phyloP scores from a whole-genome alignment of 164 flowering plant genomes.

The Houttuynia cordata region DNA sequence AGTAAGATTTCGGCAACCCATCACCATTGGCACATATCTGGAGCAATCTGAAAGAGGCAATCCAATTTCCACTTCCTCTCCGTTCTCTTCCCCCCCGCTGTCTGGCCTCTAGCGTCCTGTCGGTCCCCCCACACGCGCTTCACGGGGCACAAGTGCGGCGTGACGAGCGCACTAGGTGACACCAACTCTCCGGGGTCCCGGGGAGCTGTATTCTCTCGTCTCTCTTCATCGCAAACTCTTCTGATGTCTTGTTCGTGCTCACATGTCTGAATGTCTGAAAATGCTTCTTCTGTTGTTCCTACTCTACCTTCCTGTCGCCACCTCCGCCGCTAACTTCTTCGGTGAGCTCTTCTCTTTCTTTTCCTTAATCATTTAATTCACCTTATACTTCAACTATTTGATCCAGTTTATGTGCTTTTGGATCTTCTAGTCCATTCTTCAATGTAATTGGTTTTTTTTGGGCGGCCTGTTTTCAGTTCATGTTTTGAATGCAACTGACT shows the following conservation, averaged over 20 bases:
- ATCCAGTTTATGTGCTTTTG: neutral
- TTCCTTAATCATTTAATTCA: neutral
- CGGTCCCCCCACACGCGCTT: neutral
- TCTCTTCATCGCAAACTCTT: neutral
- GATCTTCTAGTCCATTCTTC: no score
- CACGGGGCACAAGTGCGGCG: neutral
- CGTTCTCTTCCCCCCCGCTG: no score
- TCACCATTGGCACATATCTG: no score
- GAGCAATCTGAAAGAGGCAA: no score
- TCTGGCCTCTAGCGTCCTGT: neutral
- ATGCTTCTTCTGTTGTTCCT: conserved; percentile 16
- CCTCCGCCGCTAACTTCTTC: conserved; percentile 8
- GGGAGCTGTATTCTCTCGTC: neutral
- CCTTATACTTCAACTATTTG: no score
- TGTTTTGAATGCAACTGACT: no score
- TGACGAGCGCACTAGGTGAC: neutral
- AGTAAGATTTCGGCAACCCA: no score
- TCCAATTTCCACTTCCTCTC: no score
- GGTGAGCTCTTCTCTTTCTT: conserved; percentile 11
- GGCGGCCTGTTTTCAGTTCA: no score
- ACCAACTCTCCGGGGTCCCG: neutral
- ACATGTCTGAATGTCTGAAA: neutral
- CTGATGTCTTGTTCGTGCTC: neutral
- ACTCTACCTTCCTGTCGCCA: conserved; percentile 12
- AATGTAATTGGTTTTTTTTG: no score